phyloP scores from a whole-genome alignment of 2,329 filamentous ascomycete species.

The Talaromyces amestolkiae region DNA sequence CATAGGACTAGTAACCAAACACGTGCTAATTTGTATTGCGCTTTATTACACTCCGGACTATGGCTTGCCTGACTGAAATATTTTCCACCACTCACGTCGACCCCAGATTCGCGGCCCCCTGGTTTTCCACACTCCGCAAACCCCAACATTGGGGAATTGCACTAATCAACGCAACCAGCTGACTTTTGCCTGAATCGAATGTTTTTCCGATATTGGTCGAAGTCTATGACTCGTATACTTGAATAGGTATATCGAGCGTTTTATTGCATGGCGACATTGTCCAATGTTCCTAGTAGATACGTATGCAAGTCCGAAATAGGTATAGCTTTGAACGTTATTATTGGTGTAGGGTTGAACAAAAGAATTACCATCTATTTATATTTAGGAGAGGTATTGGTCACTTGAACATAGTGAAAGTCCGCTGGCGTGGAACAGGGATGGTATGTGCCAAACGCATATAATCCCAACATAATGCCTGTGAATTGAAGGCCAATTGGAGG shows the following conservation, averaged over 20 bases:
- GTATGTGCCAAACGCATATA: conserved; percentile 46
- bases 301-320: not conserved
- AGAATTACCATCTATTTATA: not conserved
- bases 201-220: not conserved
- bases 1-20: not conserved
- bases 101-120: not conserved
- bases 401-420: conserved; percentile 37
- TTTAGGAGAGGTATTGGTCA: conserved; percentile 8
- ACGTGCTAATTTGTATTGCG: not conserved
- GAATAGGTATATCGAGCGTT: not conserved
- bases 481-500: conserved; percentile 43
- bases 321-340: not conserved
- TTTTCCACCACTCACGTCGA: conserved; percentile 11
- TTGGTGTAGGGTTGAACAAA: not conserved
- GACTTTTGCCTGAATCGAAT: not conserved
- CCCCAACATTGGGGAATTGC: not conserved
- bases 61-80: not conserved
- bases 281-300: not conserved
- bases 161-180: not conserved
- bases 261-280: not conserved
- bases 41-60: not conserved
- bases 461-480: conserved; percentile 48
- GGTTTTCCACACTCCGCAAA: not conserved
- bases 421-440: conserved; percentile 43
- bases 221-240: not conserved